Base-by-base conservation (phyloP, 345 rosid species). In the Eucalyptus sp. region DNA sequence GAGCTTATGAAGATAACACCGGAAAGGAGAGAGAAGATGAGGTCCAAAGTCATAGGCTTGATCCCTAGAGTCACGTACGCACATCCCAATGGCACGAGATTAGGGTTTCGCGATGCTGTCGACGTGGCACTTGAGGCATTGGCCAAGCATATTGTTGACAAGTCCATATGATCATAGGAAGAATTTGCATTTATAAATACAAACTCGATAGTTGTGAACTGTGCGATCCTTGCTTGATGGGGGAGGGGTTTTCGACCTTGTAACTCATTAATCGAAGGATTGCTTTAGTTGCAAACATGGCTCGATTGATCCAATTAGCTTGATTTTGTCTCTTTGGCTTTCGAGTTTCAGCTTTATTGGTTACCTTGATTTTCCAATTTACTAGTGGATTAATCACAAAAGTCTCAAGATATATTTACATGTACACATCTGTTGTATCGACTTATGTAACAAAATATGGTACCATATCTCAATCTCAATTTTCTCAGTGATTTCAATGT, bases 1-100 rank as follows among this genome's bases (percentile, higher is more conserved):
- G 92, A 88, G 89, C 89, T 95, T 48, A 4, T 24, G 90, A 87
- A 86, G 89, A 93, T 95, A 76, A 41, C 90, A 37, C 79, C 13
- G 16, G 90, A 89, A 54, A 89, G 71, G 49, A 93, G 90, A 18
- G 93, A 89, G 90, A 89, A 8, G 25, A 91, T 94, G 94, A 80
- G 93, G 25, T 83, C 54, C 8, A 87, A 50, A 33, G 92, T 95
- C 22, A 90, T 94, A 33, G 92, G 91, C 24, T 15, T 93, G 88
- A 93, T 95, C 3, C 96, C 96, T 10, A 90, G 92, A 52, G 29
- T 94, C 18, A 95, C 92, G 5, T 95, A 94, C 68, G 92, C 90
- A 27, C 95, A 95, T 79, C 96, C 96, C 1, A 93, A 93, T 64
- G 90, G 93, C 6, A 94, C 91, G 18, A 64, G 29, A 22, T 37